Percentiles rank a stretch among this genome's conserved stretches.
Evolutionary conservation across 495 filamentous ascomycete species (phyloP).

Genomic region (Tirmania nivea): DNA sequence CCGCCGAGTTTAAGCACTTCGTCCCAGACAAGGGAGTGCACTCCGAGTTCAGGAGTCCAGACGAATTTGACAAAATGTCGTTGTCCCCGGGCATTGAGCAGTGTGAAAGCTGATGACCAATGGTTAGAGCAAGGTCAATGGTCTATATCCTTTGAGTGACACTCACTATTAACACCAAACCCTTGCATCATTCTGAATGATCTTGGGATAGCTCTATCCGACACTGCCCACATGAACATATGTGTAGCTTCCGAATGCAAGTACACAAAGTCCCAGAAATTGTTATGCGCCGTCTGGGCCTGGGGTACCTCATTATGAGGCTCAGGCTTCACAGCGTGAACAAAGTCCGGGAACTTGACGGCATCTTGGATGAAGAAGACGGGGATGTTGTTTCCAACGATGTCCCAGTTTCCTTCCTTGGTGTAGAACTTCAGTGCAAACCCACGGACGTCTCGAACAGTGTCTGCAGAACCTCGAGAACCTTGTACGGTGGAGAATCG

Average conservation of each 20-base stretch:
- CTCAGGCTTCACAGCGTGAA: constrained; percentile 63
- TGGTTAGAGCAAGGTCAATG: background rate
- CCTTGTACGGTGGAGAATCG: constrained; percentile 74
- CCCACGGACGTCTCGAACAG: constrained; percentile 60
- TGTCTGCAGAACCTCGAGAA: constrained; percentile 54
- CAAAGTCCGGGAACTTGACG: constrained; percentile 53
- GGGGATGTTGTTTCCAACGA: constrained; percentile 21
- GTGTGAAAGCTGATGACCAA: constrained; percentile 31
- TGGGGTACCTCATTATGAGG: constrained; percentile 51
- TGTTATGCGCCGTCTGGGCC: constrained; percentile 24
- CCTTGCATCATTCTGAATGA: constrained; percentile 81
- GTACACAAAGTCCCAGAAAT: constrained; percentile 39
- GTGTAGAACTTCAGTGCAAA: constrained; percentile 64
- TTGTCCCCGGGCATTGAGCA: constrained; percentile 49
- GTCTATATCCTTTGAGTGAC: background rate
- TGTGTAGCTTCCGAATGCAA: constrained; percentile 57
- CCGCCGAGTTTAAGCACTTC: constrained; percentile 64
- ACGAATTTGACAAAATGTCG: constrained; percentile 66
- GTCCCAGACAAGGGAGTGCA: constrained; percentile 74
- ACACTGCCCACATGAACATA: constrained; percentile 70
- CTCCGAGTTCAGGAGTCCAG: constrained; percentile 55
- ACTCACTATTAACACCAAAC: constrained; percentile 55
- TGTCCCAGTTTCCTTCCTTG: constrained; percentile 28
- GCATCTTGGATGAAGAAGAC: constrained; percentile 39
- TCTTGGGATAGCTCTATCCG: constrained; percentile 56